Percentiles rank a stretch among this genome's conserved stretches.
Conservation (phyloP, 2,329 filamentous ascomycete genomes). For the Grosmannia clavigera region DNA sequence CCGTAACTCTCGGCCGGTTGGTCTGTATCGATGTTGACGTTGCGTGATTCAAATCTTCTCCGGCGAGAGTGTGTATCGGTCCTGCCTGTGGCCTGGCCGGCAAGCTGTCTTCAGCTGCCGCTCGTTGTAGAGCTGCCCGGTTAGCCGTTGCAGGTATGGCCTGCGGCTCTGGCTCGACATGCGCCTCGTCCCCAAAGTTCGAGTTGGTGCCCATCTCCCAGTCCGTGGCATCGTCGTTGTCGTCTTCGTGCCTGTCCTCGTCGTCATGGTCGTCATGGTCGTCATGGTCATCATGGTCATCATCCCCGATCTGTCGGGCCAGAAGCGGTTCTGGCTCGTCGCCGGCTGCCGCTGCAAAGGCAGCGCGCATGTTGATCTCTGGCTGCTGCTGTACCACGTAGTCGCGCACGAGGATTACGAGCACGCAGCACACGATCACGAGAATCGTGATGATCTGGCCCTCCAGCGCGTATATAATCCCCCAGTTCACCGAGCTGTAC, state of each 20-base stretch:
- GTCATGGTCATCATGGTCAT: background rate
- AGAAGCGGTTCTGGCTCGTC: background rate
- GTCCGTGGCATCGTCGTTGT: background rate
- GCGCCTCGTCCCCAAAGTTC: background rate
- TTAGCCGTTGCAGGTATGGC: background rate
- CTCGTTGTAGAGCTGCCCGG: background rate
- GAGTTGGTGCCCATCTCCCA: background rate
- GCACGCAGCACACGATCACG: conserved; percentile 85
- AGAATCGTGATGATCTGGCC: conserved; percentile 87
- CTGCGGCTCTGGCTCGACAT: no score
- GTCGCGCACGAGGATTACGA: conserved; percentile 93
- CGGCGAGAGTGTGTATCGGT: background rate
- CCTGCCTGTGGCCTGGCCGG: background rate
- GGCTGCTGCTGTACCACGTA: conserved; percentile 98
- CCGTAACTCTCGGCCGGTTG: no score
- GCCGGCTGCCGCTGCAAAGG: conserved; percentile 31
- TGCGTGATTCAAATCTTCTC: no score
- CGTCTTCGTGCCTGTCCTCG: background rate
- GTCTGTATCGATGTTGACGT: no score
- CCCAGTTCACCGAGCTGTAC: conserved; percentile 60
- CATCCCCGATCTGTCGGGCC: background rate
- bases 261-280: background rate
- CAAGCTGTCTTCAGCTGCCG: background rate
- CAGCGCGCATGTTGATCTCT: conserved; percentile 68
- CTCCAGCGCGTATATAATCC: conserved; percentile 73